phyloP scores from a whole-genome alignment of 208 protist genomes.

The Zelonia costaricensis region DNA sequence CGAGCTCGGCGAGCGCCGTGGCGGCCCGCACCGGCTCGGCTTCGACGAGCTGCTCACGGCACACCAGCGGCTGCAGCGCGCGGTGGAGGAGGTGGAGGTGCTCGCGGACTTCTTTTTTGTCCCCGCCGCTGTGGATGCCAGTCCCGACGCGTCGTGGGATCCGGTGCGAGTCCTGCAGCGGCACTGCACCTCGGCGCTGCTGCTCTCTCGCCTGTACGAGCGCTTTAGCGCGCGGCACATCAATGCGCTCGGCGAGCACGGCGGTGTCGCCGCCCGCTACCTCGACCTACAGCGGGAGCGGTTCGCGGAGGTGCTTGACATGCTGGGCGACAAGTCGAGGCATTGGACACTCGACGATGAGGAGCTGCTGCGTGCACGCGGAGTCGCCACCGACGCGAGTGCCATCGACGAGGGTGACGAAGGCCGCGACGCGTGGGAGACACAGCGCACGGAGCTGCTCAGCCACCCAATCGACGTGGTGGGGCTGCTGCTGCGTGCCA shows the following conservation, averaged over 20 bases:
- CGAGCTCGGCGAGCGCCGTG: conserved; percentile 42
- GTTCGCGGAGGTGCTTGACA: neutral
- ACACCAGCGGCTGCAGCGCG: conserved; percentile 40
- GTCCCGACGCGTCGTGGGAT: conserved; percentile 9
- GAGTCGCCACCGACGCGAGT: no score
- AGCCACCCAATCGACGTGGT: conserved; percentile 51
- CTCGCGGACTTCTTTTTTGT: conserved; percentile 66
- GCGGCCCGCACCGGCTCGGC: conserved; percentile 47
- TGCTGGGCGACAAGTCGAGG: neutral
- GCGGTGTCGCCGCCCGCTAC: conserved; percentile 11
- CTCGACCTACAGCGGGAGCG: conserved; percentile 14
- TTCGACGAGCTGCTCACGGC: conserved; percentile 63
- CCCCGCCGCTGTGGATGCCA: neutral
- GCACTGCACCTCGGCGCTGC: conserved; percentile 54
- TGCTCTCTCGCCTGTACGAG: conserved; percentile 58
- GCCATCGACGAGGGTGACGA: neutral
- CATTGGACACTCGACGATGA: no score
- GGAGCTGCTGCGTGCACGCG: no score
- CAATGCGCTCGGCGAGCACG: conserved; percentile 38
- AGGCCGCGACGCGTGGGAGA: conserved; percentile 1
- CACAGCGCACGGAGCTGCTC: conserved; percentile 25
- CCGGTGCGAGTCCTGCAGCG: conserved; percentile 17
- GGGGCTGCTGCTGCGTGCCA: conserved; percentile 47
- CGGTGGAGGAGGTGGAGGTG: conserved; percentile 41
- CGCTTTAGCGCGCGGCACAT: conserved; percentile 33